Conservation (phyloP, 2,329 filamentous ascomycete genomes). For the Aspergillus sp. region DNA sequence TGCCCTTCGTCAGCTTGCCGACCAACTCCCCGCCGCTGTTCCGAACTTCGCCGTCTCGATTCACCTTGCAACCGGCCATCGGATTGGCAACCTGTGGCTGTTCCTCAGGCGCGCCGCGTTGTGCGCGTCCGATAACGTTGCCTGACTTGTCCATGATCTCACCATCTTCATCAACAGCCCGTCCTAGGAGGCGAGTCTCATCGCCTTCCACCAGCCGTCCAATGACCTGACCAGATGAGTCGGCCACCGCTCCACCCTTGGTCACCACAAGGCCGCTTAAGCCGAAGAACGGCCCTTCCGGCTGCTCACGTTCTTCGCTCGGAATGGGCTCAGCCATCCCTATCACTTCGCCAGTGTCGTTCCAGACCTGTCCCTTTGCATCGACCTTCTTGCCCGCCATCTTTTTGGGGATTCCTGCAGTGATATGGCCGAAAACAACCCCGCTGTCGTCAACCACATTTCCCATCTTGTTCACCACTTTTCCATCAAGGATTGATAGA, state of each 20-base stretch:
- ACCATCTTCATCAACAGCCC: constrained; percentile 75
- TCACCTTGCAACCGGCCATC: constrained; percentile 55
- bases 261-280: constrained; percentile 56
- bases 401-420: constrained; percentile 56
- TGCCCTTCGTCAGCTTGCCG: constrained; percentile 44
- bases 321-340: constrained; percentile 59
- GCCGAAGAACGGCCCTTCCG: constrained; percentile 55
- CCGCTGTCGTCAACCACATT: constrained; percentile 54
- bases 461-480: constrained; percentile 57
- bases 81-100: constrained; percentile 56
- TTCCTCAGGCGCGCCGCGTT: constrained; percentile 64
- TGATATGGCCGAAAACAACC: constrained; percentile 54
- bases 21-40: constrained; percentile 47
- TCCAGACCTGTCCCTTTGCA: constrained; percentile 54
- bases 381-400: constrained; percentile 56
- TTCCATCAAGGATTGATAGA: constrained; percentile 53
- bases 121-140: constrained; percentile 58
- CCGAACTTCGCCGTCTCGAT: constrained; percentile 49
- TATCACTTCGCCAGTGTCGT: constrained; percentile 51
- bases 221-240: constrained; percentile 75
- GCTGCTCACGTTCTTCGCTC: constrained; percentile 50
- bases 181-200: constrained; percentile 67
- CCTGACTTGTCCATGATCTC: constrained; percentile 77
- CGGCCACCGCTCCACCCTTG: constrained; percentile 61
- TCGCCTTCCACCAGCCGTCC: constrained; percentile 71